Evolutionary conservation across 2,329 filamentous ascomycete genomes (phyloP), one percentile per base, ranked within the genome.

Genomic region (Pleurostoma richardsiae): DNA sequence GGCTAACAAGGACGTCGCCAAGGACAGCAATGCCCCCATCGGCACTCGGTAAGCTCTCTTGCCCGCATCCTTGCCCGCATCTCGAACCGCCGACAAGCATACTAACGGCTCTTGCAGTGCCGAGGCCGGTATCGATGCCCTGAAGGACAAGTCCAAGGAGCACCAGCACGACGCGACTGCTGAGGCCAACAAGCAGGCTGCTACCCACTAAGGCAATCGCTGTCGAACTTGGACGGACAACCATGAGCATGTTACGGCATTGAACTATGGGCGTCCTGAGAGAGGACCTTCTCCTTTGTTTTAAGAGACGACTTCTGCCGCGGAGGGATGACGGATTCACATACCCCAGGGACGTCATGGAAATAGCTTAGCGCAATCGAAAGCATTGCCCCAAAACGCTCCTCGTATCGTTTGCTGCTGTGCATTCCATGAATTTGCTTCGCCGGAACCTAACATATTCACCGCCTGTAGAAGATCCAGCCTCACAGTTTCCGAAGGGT

Each of bases 1-100:
- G 70, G 71, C 68, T 72, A 81, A 82, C 76, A 80, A 82, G 76
- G 61, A 66, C 39, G 61, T 71, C 58, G 79, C 79, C 61, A 80
- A 82, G 71, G 74, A 76, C 62, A 64, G 59, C 64, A 68, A 80
- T 61, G 67, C 66, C 52, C 59, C 57, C 49, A 11, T 77, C 49
- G 60, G 62, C 54, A 71, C 70, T 58, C 77, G 78, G 65, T 66
- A 62, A 53, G 61, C 36, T 49, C 31, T 3, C 29, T 3, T 2
- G 10, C 6, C n/a, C 28, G 3, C n/a, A 19, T 29, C 7, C 11
- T 2, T 28, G 19, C n/a, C 7, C 19, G 8, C 4, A 39, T 10
- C 8, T 29, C 19, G 4, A 7, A 29, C 7, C 40, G 40, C 19
- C 19, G 19, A 19, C 19, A 19, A 19, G 19, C 2, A 19, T 19